Evolutionary conservation across 2,329 filamentous ascomycete genomes (phyloP).

Genomic region (Xylariaceae sp.): DNA sequence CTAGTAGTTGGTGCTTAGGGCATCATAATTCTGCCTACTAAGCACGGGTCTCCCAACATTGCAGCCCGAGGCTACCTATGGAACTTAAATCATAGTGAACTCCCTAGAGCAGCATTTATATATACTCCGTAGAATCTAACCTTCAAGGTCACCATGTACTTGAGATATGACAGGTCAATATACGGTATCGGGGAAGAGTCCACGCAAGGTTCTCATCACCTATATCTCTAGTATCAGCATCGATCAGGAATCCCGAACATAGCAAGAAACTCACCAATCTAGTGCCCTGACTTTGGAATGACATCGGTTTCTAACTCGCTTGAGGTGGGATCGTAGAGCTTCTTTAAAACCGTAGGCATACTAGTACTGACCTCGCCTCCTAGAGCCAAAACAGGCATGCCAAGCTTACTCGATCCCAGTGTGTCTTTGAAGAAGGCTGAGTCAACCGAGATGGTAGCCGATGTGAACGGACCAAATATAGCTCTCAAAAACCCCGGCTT

Average conservation of each 20-base stretch:
- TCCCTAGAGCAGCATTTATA: slow-evolving; percentile 29
- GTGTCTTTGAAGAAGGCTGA: slow-evolving; percentile 48
- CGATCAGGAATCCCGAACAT: neutral
- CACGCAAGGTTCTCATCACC: slow-evolving; percentile 38
- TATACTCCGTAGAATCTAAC: slow-evolving; percentile 35
- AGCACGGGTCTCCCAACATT: too few relatives aligned
- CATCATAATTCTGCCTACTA: too few relatives aligned
- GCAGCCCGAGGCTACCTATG: too few relatives aligned
- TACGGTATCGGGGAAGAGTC: slow-evolving; percentile 30
- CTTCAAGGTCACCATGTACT: slow-evolving; percentile 33
- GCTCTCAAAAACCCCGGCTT: slow-evolving; percentile 52
- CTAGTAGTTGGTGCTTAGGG: too few relatives aligned
- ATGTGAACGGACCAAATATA: slow-evolving; percentile 48
- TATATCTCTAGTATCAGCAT: slow-evolving; percentile 1
- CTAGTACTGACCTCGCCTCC: slow-evolving; percentile 47
- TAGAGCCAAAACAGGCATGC: too few relatives aligned
- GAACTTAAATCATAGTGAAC: too few relatives aligned
- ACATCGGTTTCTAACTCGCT: slow-evolving; percentile 40
- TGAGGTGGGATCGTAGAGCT: slow-evolving; percentile 34
- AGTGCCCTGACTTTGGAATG: slow-evolving; percentile 48
- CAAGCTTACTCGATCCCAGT: too few relatives aligned
- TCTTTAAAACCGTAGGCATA: slow-evolving; percentile 15
- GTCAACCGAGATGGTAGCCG: slow-evolving; percentile 43
- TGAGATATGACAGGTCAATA: slow-evolving; percentile 31
- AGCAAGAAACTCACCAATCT: slow-evolving; percentile 43